Base-by-base conservation (phyloP, 805 yeast species). In the Metschnikowia hibisci region DNA sequence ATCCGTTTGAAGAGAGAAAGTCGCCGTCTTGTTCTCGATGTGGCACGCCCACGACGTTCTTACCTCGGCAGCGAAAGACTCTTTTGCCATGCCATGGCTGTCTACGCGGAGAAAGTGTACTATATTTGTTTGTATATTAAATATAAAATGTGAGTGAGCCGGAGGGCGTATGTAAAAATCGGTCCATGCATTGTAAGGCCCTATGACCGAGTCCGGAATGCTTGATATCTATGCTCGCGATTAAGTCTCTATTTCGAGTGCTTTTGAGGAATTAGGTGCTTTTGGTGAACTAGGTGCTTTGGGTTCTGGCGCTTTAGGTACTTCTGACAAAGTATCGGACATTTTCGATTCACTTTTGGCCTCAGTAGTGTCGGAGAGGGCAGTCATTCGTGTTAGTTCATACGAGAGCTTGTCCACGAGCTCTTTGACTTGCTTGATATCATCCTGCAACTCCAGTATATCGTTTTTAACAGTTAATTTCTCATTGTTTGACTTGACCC, bases 391-490 rank as follows among this genome's bases (percentile, higher is more conserved):
- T 38, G 50, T 50, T 27, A 53, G 32, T 32, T 49, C 49, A 25
- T 36, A 31, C 12, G 49, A 25, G 41, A 51, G 50, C 29, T 41
- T 41, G 29, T 51, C 54, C 36, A 53, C 40, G 13, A 53, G 45
- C 20, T 20, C 39, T 63, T 76, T 76, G 45, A 83, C 60, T 48
- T 71, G 73, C 36, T 74, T 81, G 35, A 87, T 81, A 55, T 87
- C 91, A 41, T 77, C 80, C 58, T 87, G 91, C 15, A 87, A 64
- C 3, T 80, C 73, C 40, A 73, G 63, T 31, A 87, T 82, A 58
- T 87, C 95, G 54, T 83, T 89, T n/a, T 78, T 79, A 6, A 86
- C 76, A 0, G 76, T 71, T 44, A 81, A 88, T 45, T 82, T 73
- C 46, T 87, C 75, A 31, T 68, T 67, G 42, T 67, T 61, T 49